phyloP scores from a whole-genome alignment of 2,329 filamentous ascomycete genomes.

The Microsporum audouinii region DNA sequence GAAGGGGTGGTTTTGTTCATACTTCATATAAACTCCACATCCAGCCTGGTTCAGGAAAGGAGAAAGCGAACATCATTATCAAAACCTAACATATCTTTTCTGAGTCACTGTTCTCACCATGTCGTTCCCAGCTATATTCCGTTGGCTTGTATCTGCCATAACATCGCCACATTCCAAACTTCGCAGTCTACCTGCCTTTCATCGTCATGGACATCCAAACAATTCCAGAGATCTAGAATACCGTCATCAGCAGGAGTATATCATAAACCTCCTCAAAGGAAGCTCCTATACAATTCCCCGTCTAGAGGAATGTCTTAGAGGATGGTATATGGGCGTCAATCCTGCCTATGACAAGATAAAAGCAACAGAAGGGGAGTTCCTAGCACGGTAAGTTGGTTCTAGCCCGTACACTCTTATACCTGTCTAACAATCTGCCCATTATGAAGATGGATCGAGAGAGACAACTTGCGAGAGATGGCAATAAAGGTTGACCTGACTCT shows the following conservation, averaged over 20 bases:
- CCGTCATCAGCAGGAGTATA: slow-evolving; percentile 4
- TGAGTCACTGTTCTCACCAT: background rate
- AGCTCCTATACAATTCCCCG: slow-evolving; percentile 8
- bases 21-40: background rate
- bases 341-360: slow-evolving; percentile 8
- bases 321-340: slow-evolving; percentile 10
- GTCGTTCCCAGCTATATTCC: background rate
- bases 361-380: slow-evolving; percentile 1
- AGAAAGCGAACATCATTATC: background rate
- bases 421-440: background rate
- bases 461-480: slow-evolving; percentile 10
- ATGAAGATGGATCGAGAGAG: slow-evolving; percentile 8
- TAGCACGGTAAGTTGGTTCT: background rate
- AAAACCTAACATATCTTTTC: background rate
- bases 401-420: background rate
- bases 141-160: background rate
- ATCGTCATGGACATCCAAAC: background rate
- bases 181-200: background rate
- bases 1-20: background rate
- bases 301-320: slow-evolving; percentile 2
- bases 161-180: background rate
- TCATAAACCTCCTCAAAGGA: slow-evolving; percentile 7
- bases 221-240: background rate
- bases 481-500: slow-evolving; percentile 9
- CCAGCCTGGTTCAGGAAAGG: background rate